Evolutionary conservation across 139 green algal species (phyloP).

Genomic region (Cymbomonas tetramitiformis): DNA sequence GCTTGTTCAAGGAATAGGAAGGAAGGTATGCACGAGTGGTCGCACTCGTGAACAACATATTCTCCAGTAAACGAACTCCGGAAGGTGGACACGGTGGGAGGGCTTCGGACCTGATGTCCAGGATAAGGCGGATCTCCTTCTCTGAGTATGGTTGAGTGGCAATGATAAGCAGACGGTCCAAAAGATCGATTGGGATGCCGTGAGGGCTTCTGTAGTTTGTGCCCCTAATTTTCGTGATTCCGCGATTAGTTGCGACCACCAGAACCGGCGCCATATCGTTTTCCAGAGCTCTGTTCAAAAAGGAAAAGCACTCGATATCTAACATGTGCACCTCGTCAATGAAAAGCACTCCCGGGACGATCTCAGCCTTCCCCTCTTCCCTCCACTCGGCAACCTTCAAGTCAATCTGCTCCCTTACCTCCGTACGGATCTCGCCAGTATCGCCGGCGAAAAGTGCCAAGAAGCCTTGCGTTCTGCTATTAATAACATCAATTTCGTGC

Average conservation of each 20-base stretch:
- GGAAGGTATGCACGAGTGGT: no score
- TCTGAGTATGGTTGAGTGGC: slow-evolving; percentile 84
- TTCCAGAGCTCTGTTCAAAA: slow-evolving; percentile 91
- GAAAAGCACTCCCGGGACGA: slow-evolving; percentile 93
- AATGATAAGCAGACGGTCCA: slow-evolving; percentile 97
- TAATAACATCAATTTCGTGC: slow-evolving; percentile 96
- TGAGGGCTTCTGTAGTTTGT: slow-evolving; percentile 89
- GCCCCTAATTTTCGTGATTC: slow-evolving; percentile 87
- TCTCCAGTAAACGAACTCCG: no score
- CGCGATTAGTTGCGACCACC: slow-evolving; percentile 91
- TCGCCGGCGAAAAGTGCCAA: slow-evolving; percentile 92
- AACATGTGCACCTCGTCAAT: slow-evolving; percentile 98
- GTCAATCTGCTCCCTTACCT: slow-evolving; percentile 87
- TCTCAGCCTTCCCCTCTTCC: slow-evolving; percentile 97
- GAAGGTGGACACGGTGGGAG: no score
- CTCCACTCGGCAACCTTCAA: slow-evolving; percentile 79
- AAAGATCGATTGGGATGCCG: slow-evolving; percentile 92
- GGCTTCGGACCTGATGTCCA: slow-evolving; percentile 80
- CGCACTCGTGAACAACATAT: no score
- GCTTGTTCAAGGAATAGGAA: no score
- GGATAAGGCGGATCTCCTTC: slow-evolving; percentile 77
- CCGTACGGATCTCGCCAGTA: slow-evolving; percentile 88
- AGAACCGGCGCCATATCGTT: slow-evolving; percentile 95
- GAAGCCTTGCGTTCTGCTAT: slow-evolving; percentile 83
- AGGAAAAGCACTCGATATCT: slow-evolving; percentile 99